Evolutionary conservation across 257 asterid species (phyloP), one percentile per base, ranked within the genome.

Genomic region (Eustoma russellianum): DNA sequence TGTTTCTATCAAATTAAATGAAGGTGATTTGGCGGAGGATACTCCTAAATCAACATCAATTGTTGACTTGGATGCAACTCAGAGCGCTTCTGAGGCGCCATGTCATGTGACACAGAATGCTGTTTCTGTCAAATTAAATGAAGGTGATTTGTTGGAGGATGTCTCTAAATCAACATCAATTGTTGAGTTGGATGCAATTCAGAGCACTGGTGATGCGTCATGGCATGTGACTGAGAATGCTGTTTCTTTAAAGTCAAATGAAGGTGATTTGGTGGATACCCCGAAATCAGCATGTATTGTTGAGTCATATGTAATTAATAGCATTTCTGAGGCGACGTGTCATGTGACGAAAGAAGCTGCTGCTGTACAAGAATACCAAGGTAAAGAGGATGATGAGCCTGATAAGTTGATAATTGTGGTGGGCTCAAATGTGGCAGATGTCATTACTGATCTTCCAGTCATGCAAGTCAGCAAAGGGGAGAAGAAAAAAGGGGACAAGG

Each of bases 371-470:
- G 43, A 38, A 5, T 11, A 38, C 12, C 10, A 38, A 38, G 43
- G 43, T 5, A 38, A 11, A 11, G 53, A 51, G 46, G 51, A 41
- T 30, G 60, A 33, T 41, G 63, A 54, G 34, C 56, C 12, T 41
- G 63, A 49, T 19, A 17, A 11, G 13, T 56, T 16, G 19, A 33
- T 46, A 41, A 49, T 33, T 44, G 41, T 8, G 16, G 51, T 10
- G 17, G 17, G 49, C 41, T 54, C 47, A 41, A 50, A 63, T 56
- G 64, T 50, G 30, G 33, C 62, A 28, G 46, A 41, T 24, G 44
- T 7, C 16, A 16, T 50, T 55, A 30, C 52, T 17, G 63, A 46
- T 56, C 55, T 49, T 46, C 30, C 55, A 45, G 66, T 55, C 46
- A 61, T 41, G 11, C 44, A 52, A 16, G 45, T 28, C 28, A 13